phyloP scores from a whole-genome alignment of 1,284 basidiomycete genomes.

The Austroboletus niveus region DNA sequence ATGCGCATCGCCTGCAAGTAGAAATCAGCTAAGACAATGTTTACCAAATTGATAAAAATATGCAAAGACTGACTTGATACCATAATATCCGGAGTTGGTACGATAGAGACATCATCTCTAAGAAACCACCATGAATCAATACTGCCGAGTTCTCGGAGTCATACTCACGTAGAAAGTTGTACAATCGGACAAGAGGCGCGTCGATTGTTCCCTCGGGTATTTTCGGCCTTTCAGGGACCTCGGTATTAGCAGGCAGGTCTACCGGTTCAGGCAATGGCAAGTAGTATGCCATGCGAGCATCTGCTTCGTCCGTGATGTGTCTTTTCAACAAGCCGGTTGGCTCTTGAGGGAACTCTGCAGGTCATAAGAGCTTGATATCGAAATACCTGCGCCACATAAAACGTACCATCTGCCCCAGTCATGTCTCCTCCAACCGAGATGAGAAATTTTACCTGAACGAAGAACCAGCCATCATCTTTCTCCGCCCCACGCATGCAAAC shows the following conservation, averaged over 20 bases:
- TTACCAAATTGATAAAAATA: not conserved
- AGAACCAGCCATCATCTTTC: constrained; percentile 76
- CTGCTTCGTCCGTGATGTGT: constrained; percentile 70
- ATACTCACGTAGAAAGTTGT: constrained; percentile 75
- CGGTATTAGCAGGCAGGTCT: constrained; percentile 41
- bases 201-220: constrained; percentile 63
- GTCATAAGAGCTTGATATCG: not conserved
- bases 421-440: constrained; percentile 72
- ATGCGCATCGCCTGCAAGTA: constrained; percentile 63
- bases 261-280: constrained; percentile 46
- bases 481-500: constrained; percentile 70
- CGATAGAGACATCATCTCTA: constrained; percentile 82
- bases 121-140: constrained; percentile 2
- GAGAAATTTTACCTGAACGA: constrained; percentile 74
- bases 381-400: not conserved
- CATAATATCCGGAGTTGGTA: constrained; percentile 83
- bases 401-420: constrained; percentile 64
- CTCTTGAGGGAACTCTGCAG: constrained; percentile 64
- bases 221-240: constrained; percentile 49
- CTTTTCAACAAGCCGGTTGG: constrained; percentile 64
- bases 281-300: constrained; percentile 62
- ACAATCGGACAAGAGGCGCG: constrained; percentile 74
- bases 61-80: constrained; percentile 55
- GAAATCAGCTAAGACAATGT: not conserved
- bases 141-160: not conserved